Base-by-base conservation (phyloP, 202 grass and related monocot genomes). In the Saccharum hybrid region DNA sequence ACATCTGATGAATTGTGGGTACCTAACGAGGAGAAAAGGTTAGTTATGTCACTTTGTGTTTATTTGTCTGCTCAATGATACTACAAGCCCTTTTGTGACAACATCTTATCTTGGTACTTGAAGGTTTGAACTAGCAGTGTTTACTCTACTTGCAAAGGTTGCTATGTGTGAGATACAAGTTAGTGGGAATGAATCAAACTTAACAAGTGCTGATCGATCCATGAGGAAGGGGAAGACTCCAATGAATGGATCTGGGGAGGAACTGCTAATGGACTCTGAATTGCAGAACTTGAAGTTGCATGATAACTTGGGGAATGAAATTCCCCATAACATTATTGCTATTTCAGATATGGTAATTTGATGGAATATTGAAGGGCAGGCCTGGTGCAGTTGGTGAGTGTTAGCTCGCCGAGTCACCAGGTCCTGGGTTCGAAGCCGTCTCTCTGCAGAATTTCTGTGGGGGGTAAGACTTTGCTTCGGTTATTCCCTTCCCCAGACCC, bases 11-110 rank as follows among this genome's bases (percentile, higher is more conserved):
- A 94, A 87, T 86, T 98, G 68, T 98, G 96, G 96, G 91, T 96
- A 64, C 96, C 93, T 84, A 92, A 98, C 61, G 96, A 98, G 86
- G 96, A 98, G 89, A 98, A 98, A 92, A 79, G 93, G 96, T 98
- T 92, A 78, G 86, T 10, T 66, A 34, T 60, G 8, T 60, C 21
- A 23, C 57, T 60, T 23, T 86, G n/a, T 54, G 38, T 83, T 86
- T 66, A 43, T 42, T 77, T 33, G 4, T 71, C 63, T 71, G 22
- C 16, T 77, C 10, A 19, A 76, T 87, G 54, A 49, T 80, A 68
- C 57, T 76, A 26, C 22, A 86, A 76, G 71, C 42, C 43, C 69
- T 34, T 28, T 78, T 75, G 75, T 75, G 28, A 84, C 66, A 65
- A 69, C 71, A 54, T 15, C 41, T 86, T 39, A 8, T 78, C 26